Evolutionary conservation across 176 grass and related monocot species (phyloP).

Genomic region (Phoenix dactylifera): DNA sequence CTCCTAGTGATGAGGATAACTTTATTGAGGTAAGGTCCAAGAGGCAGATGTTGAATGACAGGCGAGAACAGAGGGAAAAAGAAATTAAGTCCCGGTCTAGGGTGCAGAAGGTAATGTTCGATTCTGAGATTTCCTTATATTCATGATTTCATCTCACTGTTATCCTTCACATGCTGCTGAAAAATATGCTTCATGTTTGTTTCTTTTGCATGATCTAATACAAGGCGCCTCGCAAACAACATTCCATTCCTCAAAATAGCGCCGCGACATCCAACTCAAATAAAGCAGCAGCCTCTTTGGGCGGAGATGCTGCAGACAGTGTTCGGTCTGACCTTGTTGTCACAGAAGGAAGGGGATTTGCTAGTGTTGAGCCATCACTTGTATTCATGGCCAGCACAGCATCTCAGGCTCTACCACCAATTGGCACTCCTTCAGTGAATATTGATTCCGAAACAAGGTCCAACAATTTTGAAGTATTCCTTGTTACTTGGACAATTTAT

Average conservation of each 20-base stretch:
- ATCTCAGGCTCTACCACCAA: slow-evolving; percentile 40
- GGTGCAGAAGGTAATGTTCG: slow-evolving; percentile 54
- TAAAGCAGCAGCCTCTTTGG: slow-evolving; percentile 28
- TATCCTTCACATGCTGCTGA: slow-evolving; percentile 7
- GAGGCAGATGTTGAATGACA: slow-evolving; percentile 88
- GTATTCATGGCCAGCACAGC: slow-evolving; percentile 26
- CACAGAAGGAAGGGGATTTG: slow-evolving; percentile 26
- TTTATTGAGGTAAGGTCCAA: slow-evolving; percentile 99
- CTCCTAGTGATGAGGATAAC: slow-evolving; percentile 88
- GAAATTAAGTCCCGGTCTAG: slow-evolving; percentile 81
- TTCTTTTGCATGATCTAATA: too few relatives aligned
- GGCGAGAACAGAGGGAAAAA: slow-evolving; percentile 86
- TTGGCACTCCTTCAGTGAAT: slow-evolving; percentile 45
- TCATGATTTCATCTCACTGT: background rate
- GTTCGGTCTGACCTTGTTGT: slow-evolving; percentile 22
- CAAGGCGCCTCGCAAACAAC: slow-evolving; percentile 63
- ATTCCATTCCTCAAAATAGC: slow-evolving; percentile 26
- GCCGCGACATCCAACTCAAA: slow-evolving; percentile 32
- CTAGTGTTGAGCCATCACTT: slow-evolving; percentile 36
- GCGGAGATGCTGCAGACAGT: slow-evolving; percentile 25
- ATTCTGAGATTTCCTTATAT: slow-evolving; percentile 9
- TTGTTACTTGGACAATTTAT: slow-evolving; percentile 12
- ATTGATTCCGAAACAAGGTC: slow-evolving; percentile 37
- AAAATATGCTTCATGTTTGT: too few relatives aligned
- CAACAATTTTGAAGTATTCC: slow-evolving; percentile 46